Conservation (phyloP, 1,139 yeast species). For the Taiozyma sp. region DNA sequence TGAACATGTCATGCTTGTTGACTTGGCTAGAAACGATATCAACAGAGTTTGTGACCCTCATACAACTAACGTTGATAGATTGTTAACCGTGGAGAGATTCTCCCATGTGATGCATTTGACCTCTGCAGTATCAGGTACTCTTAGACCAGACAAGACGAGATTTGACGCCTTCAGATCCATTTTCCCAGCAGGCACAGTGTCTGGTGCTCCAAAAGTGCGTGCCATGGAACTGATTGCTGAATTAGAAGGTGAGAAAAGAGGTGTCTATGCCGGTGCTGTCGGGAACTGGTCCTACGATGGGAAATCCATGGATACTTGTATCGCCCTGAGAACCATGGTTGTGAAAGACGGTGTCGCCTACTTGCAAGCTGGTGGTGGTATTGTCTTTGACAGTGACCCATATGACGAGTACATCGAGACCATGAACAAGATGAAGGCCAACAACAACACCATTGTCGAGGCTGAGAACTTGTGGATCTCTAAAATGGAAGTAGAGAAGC, state of each 20-base stretch:
- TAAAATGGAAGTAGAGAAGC: conserved; percentile 8
- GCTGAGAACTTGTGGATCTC: conserved; percentile 77
- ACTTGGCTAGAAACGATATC: conserved; percentile 91
- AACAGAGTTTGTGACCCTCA: conserved; percentile 90
- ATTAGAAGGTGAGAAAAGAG: conserved; percentile 87
- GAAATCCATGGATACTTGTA: conserved; percentile 92
- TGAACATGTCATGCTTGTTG: conserved; percentile 97
- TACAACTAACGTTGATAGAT: conserved; percentile 80
- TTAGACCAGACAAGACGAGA: conserved; percentile 78
- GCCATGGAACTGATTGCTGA: conserved; percentile 96
- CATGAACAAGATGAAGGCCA: conserved; percentile 95
- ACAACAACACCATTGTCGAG: conserved; percentile 80
- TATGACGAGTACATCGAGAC: conserved; percentile 95
- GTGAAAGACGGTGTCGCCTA: conserved; percentile 87
- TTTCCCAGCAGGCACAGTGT: conserved; percentile 98
- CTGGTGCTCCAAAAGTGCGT: conserved; percentile 95
- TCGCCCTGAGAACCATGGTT: conserved; percentile 95
- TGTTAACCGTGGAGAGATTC: conserved; percentile 86
- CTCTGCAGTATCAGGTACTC: conserved; percentile 88
- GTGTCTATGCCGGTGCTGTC: conserved; percentile 98
- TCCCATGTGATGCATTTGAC: conserved; percentile 98
- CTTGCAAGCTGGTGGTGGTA: conserved; percentile 98
- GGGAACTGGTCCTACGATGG: conserved; percentile 98
- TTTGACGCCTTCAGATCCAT: conserved; percentile 97
- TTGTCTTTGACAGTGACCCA: conserved; percentile 92